A percentile compares a stretch with the other conserved stretches of the same genome.
Conservation (phyloP, 1,139 yeast species). For the Yamadazyma siamensis region DNA sequence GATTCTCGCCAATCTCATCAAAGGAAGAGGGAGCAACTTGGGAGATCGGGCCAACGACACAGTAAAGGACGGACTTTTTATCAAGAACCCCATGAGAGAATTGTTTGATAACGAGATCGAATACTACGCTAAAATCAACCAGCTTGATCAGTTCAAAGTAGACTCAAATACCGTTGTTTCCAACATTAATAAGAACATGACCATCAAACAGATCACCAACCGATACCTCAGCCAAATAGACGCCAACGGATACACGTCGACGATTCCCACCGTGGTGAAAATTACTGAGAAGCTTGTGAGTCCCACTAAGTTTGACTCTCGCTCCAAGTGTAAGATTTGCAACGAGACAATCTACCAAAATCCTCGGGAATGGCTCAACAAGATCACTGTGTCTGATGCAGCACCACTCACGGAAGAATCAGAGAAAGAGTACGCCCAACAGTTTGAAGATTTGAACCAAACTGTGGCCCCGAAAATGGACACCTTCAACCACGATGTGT, state of each 20-base stretch:
- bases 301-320: conserved; percentile 31
- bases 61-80: conserved; percentile 29
- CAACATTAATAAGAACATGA: conserved; percentile 58
- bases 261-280: conserved; percentile 88
- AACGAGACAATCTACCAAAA: conserved; percentile 48
- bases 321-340: conserved; percentile 48
- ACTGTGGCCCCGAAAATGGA: too few species aligned
- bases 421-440: conserved; percentile 37
- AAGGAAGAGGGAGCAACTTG: conserved; percentile 79
- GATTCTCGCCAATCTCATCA: conserved; percentile 76
- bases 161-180: conserved; percentile 21
- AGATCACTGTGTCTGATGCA: conserved; percentile 65
- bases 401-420: conserved; percentile 49
- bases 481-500: conserved; percentile 29
- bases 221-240: conserved; percentile 75
- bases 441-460: conserved; percentile 15
- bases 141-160: conserved; percentile 16
- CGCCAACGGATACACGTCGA: conserved; percentile 75
- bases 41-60: conserved; percentile 52
- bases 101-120: conserved; percentile 63
- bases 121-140: conserved; percentile 44
- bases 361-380: conserved; percentile 67
- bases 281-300: conserved; percentile 78
- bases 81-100: conserved; percentile 73
- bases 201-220: conserved; percentile 74